Conservation (phyloP, 2,329 filamentous ascomycete species). For the Fusarium sp. region DNA sequence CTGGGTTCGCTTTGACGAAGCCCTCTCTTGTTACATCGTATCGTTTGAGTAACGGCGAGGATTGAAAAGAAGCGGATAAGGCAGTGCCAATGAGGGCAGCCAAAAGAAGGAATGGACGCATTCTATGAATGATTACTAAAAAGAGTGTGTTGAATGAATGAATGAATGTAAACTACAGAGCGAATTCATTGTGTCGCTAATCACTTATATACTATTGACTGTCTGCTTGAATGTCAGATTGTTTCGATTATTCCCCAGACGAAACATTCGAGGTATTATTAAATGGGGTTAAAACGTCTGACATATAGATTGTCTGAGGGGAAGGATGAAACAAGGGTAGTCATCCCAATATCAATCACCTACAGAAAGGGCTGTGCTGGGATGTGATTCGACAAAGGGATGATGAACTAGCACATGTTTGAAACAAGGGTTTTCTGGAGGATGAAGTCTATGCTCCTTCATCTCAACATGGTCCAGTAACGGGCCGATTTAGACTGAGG, state of each 20-base stretch:
- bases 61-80: slow-evolving; percentile 34
- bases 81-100: slow-evolving; percentile 37
- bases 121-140: slow-evolving; percentile 31
- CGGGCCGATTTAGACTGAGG: slow-evolving; percentile 17
- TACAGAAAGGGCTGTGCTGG: background rate
- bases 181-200: background rate
- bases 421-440: slow-evolving; percentile 30
- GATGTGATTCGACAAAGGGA: slow-evolving; percentile 19
- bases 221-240: background rate
- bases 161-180: background rate
- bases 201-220: slow-evolving; percentile 26
- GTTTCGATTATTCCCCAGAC: slow-evolving; percentile 2
- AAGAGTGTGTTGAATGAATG: slow-evolving; percentile 11
- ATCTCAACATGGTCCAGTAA: slow-evolving; percentile 31
- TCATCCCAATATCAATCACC: slow-evolving; percentile 5
- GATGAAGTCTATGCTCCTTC: slow-evolving; percentile 37
- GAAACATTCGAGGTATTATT: slow-evolving; percentile 26
- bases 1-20: slow-evolving; percentile 52
- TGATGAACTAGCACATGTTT: slow-evolving; percentile 19
- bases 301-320: slow-evolving; percentile 34
- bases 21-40: slow-evolving; percentile 32
- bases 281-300: slow-evolving; percentile 22
- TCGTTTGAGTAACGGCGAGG: slow-evolving; percentile 15
- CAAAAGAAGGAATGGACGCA: slow-evolving; percentile 46
- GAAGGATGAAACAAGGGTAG: slow-evolving; percentile 37